These are phyloP conservation scores for Macadamia tetraphylla DNA, from an alignment of 164 flowering plant genomes.

Conservation along the genomic window DNA sequence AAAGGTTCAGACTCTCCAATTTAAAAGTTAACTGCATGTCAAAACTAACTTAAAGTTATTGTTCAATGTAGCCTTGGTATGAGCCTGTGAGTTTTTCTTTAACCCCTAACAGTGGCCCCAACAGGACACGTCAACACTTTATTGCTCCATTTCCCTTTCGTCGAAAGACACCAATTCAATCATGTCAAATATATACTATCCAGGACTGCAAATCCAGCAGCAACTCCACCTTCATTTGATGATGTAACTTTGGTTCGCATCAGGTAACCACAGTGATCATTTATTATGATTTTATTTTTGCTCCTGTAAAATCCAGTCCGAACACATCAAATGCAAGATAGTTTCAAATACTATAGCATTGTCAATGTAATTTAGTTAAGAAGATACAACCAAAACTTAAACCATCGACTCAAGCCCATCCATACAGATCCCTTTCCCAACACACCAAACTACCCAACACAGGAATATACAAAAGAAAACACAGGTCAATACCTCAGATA, in stretches of 20 bases:
- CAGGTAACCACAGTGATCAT: not conserved
- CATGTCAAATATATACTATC: not conserved
- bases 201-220: not conserved
- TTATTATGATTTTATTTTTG: not conserved
- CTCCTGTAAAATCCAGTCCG: not conserved
- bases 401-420: not conserved
- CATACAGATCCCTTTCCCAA: not conserved
- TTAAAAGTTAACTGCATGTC: no score
- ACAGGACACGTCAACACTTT: no score
- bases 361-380: not conserved
- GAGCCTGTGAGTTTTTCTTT: no score
- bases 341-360: not conserved
- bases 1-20: no score
- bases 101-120: no score
- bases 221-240: conserved; percentile 1
- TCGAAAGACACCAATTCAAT: not conserved
- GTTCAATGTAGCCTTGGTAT: no score
- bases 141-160: no score
- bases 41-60: no score
- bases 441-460: not conserved
- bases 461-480: not conserved
- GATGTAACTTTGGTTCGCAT: not conserved
- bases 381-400: not conserved
- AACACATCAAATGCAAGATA: not conserved
- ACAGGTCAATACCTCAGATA: not conserved